Evolutionary conservation across 2,329 filamentous ascomycete species (phyloP), one percentile per base, ranked within the genome.

Genomic region (Colletotrichum tabaci): DNA sequence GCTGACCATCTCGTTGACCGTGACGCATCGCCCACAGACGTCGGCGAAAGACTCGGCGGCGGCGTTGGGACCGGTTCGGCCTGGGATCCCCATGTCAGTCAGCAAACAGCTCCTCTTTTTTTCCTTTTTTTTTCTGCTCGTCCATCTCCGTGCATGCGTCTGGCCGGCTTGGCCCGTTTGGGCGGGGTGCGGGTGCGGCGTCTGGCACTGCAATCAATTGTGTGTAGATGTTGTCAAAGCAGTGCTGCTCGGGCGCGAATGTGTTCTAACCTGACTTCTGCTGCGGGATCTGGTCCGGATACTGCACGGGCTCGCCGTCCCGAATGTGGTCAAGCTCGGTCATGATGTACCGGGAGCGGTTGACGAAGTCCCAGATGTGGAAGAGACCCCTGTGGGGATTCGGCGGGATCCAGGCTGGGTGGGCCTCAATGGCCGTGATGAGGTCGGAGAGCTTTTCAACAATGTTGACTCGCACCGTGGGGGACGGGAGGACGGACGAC

Each of bases 331-430:
- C 81, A 30, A 85, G 77, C 77, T 84, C 82, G 8, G 77, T 77
- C 73, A 83, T 79, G 77, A 84, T 83, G 72, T 84, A 84, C 47
- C 79, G 75, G n/a, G 81, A 82, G 46, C 82, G 79, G 68, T 77
- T 80, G 56, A 81, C 80, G 74, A 84, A 85, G 73, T 84, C 82
- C 81, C 81, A 85, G 42, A 83, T 73, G 73, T 82, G 77, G 65
- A 76, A 82, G 50, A 85, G 79, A 18, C 79, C 79, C 21, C 76
- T 74, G 66, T 80, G 76, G 42, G 76, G 76, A 18, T 73, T 74
- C n/a, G 75, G 75, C 38, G 74, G 67, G 61, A 72, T 76, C 77
- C 79, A 81, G 23, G 73, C 58, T 5, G 77, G 71, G 69, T 81
- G 79, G 46, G 75, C 49, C 63, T 80, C 75, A 57, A 83, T 66